Evolutionary conservation across 306 rosid species (phyloP), one percentile per base, ranked within the genome.

Genomic region (Inga laurina): DNA sequence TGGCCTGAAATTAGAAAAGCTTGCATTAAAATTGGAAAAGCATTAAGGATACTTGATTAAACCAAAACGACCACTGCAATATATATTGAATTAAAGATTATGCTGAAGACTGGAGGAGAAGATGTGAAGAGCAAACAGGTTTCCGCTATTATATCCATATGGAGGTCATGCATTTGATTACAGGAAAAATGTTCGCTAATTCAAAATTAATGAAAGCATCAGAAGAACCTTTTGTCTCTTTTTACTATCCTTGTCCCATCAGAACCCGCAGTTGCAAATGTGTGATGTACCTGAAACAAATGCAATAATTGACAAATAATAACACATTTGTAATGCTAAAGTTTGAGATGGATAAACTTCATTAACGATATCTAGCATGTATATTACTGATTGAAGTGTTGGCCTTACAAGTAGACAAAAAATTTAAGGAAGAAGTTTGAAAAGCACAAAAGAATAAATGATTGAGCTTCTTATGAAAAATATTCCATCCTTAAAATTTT

Each of bases 201-300:
- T 39, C 1, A 65, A 10, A n/a, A 41, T 21, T n/a, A 21, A 32
- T 7, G 72, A 19, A 37, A 8, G 46, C 12, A 67, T 35, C 3
- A 9, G 72, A 57, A 57, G 30, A 57, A 95, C 97, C 98, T 96
- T 96, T 65, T 92, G 98, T 83, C 97, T 92, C 80, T 94, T 97
- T 84, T 94, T 96, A 79, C 97, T 96, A 91, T 96, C 97, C 83
- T 96, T 94, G 62, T 94, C 98, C 98, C 99, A 77, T 93, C 98
- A 41, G 98, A 96, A 57, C 99, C 99, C 19, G 98, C 90, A 66
- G 98, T 96, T 83, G 98, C 97, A 82, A 96, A 93, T 76, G 99
- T 96, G 86, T 94, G 99, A 89, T 94, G 96, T 71, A 94, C 76
- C 99, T 96, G 93, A n/a, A 72, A 72, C 76, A 71, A 71, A 22